Evolutionary conservation across 257 asterid species (phyloP), one percentile per base, ranked within the genome.

Genomic region (Cruciata laevipes): DNA sequence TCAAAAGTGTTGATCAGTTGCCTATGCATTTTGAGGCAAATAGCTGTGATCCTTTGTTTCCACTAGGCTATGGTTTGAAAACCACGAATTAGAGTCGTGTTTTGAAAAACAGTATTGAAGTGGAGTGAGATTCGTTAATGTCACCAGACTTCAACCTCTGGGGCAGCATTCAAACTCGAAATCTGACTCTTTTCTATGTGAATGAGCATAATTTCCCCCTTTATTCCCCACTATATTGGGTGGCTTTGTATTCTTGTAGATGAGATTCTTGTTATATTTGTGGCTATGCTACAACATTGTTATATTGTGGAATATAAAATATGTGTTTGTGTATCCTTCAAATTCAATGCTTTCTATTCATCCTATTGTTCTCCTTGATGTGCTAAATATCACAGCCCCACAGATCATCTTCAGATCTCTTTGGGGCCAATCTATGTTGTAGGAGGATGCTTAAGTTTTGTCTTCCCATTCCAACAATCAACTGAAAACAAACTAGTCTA

Each of bases 31-130:
- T 69, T 9, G 88, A 79, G 62, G 75, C 76, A n/a, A 70, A 76
- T 63, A 67, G 82, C 0, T 72, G 69, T 32, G 86, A 85, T 51
- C 90, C 92, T 66, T 69, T 89, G 18, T 92, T 89, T 77, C 98
- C 97, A 6, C 79, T 74, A n/a, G 93, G 86, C 25, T 86, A 79
- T 63, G 97, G 98, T 27, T 78, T 92, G 76, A 86, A 79, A 49
- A 37, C 72, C 58, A 61, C 37, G n/a, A 58, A 14, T 17, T 5
- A 47, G 20, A 47, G 21, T 47, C 20, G 21, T 44, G 53, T 16
- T 3, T 44, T 13, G 3, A 44, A 44, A 13, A 16, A 44, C 47
- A 38, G 12, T 7, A 38, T 38, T 38, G 13, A 38, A 38, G 4
- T 38, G 47, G 13, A 38, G 47, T 10, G 47, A 35, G 38, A 7